These are phyloP conservation scores for Cercospora sp. DNA, from an alignment of 2,329 filamentous ascomycete genomes.

Conservation along the genomic window DNA sequence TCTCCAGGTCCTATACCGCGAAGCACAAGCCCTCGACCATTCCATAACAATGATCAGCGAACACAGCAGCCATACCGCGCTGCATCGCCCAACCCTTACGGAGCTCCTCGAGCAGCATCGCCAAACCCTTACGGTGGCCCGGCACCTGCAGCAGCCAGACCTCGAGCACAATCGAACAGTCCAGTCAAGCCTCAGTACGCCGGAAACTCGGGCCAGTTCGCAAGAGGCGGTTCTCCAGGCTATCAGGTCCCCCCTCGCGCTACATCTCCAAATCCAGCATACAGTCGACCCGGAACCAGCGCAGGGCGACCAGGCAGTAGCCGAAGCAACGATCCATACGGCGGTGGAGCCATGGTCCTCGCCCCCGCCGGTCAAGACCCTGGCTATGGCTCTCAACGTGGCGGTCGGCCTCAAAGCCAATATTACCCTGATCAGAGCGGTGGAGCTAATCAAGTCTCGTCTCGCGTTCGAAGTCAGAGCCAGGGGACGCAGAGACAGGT, in stretches of 20 bases:
- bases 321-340: conserved; percentile 41
- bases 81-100: conserved; percentile 64
- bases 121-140: conserved; percentile 53
- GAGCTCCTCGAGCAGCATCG: conserved; percentile 33
- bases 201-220: conserved; percentile 29
- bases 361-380: conserved; percentile 47
- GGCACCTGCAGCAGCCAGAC: conserved; percentile 35
- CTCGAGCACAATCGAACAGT: conserved; percentile 44
- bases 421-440: conserved; percentile 43
- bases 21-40: conserved; percentile 58
- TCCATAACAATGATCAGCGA: conserved; percentile 40
- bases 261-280: conserved; percentile 43
- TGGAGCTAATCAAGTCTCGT: conserved; percentile 41
- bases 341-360: conserved; percentile 46
- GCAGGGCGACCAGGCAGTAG: conserved; percentile 45
- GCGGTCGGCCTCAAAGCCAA: conserved; percentile 47
- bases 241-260: conserved; percentile 44
- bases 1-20: conserved; percentile 68
- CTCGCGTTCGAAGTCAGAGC: conserved; percentile 72
- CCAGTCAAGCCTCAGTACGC: conserved; percentile 44
- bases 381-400: conserved; percentile 43
- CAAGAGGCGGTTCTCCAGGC: conserved; percentile 43
- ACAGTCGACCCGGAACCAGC: conserved; percentile 41
- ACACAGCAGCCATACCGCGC: conserved; percentile 45
- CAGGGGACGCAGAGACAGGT: conserved; percentile 83